Conservation (phyloP, 2,329 filamentous ascomycete species). For the Cladorrhinum sp. region DNA sequence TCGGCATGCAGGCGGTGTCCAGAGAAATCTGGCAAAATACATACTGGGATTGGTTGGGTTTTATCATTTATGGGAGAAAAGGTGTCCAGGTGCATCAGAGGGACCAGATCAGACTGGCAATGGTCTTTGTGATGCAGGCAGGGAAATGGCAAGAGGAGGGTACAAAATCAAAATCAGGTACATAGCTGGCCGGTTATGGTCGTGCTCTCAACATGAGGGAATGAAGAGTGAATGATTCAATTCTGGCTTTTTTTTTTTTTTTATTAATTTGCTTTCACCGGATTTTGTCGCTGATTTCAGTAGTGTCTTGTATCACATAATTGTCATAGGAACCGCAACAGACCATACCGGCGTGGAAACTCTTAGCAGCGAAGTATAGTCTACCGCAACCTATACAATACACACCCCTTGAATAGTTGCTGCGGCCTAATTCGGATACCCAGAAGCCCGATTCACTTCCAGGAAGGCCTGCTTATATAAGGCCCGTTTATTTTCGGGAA, state of each 20-base stretch:
- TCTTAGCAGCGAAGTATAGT: too few relatives aligned
- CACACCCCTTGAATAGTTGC: too few relatives aligned
- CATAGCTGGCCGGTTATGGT: conserved; percentile 6
- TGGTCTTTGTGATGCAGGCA: background rate
- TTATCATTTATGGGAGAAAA: background rate
- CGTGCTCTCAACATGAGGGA: conserved; percentile 14
- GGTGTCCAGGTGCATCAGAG: conserved; percentile 1
- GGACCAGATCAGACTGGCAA: conserved; percentile 7
- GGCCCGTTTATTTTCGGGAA: too few relatives aligned
- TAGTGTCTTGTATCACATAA: background rate
- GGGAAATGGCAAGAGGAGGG: background rate
- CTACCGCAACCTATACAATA: too few relatives aligned
- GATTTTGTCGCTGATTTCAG: background rate
- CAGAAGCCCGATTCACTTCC: too few relatives aligned
- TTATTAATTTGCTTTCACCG: background rate
- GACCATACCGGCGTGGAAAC: too few relatives aligned
- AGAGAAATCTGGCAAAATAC: background rate
- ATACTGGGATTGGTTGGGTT: background rate
- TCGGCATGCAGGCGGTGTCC: conserved; percentile 15
- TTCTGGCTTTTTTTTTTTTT: background rate
- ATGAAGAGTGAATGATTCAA: background rate
- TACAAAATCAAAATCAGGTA: conserved; percentile 11
- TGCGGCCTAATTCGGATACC: too few relatives aligned
- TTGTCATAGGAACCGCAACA: background rate
- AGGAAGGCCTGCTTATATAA: too few relatives aligned